Conservation (phyloP, 2,329 filamentous ascomycete genomes). For the Sporothrix variecibatus region DNA sequence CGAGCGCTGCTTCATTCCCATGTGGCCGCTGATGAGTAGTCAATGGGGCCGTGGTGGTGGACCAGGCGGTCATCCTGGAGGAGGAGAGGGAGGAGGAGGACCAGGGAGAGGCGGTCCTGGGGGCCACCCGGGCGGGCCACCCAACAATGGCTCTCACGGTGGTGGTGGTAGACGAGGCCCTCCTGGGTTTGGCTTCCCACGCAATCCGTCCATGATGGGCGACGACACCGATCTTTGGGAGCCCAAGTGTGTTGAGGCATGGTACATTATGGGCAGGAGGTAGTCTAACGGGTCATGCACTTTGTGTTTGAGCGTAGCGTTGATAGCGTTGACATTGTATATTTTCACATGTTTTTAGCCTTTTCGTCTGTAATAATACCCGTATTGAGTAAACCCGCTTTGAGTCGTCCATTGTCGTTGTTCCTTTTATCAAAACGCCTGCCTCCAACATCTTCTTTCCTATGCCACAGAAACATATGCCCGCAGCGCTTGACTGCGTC, state of each 20-base stretch:
- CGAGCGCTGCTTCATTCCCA: constrained; percentile 52
- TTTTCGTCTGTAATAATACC: background rate
- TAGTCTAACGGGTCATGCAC: background rate
- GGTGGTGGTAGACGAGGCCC: background rate
- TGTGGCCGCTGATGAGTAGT: constrained; percentile 47
- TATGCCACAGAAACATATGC: constrained; percentile 48
- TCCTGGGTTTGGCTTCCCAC: constrained; percentile 26
- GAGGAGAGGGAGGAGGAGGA: background rate
- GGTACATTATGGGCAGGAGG: constrained; percentile 26
- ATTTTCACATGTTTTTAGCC: constrained; percentile 15
- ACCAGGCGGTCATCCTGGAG: background rate
- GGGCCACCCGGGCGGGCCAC: background rate
- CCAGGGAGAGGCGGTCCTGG: constrained; percentile 11
- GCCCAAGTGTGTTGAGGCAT: constrained; percentile 35
- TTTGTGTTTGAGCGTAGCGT: background rate
- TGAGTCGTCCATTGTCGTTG: background rate
- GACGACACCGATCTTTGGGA: constrained; percentile 38
- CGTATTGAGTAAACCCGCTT: too few relatives aligned
- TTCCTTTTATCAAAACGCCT: too few relatives aligned
- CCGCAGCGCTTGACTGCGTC: constrained; percentile 67
- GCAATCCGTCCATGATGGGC: constrained; percentile 33
- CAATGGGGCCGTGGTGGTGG: constrained; percentile 21
- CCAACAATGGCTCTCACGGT: constrained; percentile 19
- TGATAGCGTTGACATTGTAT: background rate
- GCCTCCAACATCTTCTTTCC: too few relatives aligned